Evolutionary conservation across 139 green algal species (phyloP), one percentile per base, ranked within the genome.

Genomic region (Picochlorum sp.): DNA sequence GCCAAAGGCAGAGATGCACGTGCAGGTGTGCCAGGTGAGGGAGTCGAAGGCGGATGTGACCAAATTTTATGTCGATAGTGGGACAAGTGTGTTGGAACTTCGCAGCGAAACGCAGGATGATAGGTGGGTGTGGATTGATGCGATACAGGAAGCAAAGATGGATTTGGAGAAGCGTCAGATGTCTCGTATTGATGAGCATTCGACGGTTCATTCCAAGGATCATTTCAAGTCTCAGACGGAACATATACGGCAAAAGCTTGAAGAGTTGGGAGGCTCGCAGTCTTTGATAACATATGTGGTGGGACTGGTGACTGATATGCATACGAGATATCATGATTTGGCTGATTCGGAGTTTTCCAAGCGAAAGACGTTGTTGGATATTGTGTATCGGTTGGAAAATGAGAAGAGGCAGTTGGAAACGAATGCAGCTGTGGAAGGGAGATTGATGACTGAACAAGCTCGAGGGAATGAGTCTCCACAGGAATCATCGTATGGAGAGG

Each of bases 41-140:
- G 69, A 79, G 10, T 85, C 71, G 6, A 23, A 72, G 1, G 63
- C 80, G 47, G 83, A 85, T 32, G 74, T 82, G 63, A 61, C 76
- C 54, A 94, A 92, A 68, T 85, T 94, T 57, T 94, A 93, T 64
- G 59, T 94, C 14, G 61, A 86, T 68, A 86, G 49, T 52, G 79
- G 84, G 55, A 84, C 71, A 8, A 72, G 66, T 20, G 80, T 61
- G 10, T 45, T 92, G 7, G 45, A 67, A 15, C 61, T 91, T 50
- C 69, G 78, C 4, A 79, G 86, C 16, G 86, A 92, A 63, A 78
- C 68, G 34, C 77, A 73, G 84, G 74, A 86, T 15, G 82, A 88
- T 62, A 65, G 79, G 32, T 72, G 69, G 51, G 80, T 80, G 21
- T 88, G 82, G 82, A 54, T 83, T 65, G 62, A 75, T 24, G 74